phyloP scores from a whole-genome alignment of 164 flowering plant genomes.

The Aristolochia contorta region DNA sequence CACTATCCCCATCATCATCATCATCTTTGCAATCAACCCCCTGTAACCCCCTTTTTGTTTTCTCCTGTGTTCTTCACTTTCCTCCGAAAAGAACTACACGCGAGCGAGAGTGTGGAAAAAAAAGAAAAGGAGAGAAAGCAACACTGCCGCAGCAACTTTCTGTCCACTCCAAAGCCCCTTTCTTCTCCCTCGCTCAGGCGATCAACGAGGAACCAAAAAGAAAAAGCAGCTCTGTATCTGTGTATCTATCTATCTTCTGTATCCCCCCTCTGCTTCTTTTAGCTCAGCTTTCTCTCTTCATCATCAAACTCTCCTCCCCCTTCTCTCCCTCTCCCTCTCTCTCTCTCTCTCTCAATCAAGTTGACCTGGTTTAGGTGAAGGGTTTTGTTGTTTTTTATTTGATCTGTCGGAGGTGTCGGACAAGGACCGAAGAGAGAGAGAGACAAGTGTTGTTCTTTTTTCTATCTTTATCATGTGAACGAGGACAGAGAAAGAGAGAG shows the following conservation, averaged over 20 bases:
- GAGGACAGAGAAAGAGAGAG: no score
- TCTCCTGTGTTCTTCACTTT: background rate
- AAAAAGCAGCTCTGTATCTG: background rate
- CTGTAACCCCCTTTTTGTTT: background rate
- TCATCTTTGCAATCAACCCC: background rate
- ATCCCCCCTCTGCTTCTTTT: background rate
- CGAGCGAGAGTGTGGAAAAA: background rate
- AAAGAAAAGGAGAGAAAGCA: background rate
- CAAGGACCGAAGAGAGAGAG: constrained; percentile 1
- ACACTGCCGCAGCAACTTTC: background rate
- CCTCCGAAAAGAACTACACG: no score
- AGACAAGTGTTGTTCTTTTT: constrained; percentile 1
- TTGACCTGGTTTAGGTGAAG: constrained; percentile 3
- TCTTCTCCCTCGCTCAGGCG: background rate
- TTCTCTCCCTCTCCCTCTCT: background rate
- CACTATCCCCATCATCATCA: background rate
- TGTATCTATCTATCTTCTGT: background rate
- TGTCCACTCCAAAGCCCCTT: background rate
- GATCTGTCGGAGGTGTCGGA: background rate
- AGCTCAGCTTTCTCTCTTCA: background rate
- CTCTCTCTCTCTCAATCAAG: constrained; percentile 1
- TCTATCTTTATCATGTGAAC: constrained; percentile 1
- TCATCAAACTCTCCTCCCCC: background rate
- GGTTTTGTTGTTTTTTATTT: background rate
- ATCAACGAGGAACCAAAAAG: background rate